Percentiles rank a stretch among this genome's conserved stretches.
These are phyloP conservation scores for Backusella australiensis DNA, from an alignment of 192 early-diverging fungal genomes.

Conservation along the genomic window DNA sequence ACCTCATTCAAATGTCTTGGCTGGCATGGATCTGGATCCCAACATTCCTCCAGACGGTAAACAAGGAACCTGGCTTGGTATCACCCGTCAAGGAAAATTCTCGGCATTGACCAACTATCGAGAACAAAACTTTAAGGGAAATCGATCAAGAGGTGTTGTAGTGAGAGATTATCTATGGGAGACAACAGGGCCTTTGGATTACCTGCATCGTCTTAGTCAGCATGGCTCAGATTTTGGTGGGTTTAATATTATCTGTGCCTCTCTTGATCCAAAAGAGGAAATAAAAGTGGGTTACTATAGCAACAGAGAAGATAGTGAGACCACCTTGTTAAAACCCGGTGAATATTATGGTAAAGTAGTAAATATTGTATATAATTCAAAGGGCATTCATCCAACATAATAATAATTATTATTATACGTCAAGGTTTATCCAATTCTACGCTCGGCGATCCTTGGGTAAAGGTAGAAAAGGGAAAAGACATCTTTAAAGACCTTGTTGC, in stretches of 20 bases:
- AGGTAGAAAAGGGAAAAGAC: slow-evolving; percentile 36
- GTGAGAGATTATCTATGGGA: slow-evolving; percentile 33
- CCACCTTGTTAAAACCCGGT: slow-evolving; percentile 14
- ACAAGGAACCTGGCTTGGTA: slow-evolving; percentile 49
- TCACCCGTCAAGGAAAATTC: slow-evolving; percentile 42
- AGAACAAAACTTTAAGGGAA: slow-evolving; percentile 33
- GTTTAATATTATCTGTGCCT: slow-evolving; percentile 37
- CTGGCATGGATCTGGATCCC: slow-evolving; percentile 41
- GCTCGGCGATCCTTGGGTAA: slow-evolving; percentile 40
- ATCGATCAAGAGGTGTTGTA: slow-evolving; percentile 41
- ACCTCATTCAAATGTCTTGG: slow-evolving; percentile 32
- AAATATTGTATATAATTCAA: no score
- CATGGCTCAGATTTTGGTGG: slow-evolving; percentile 41
- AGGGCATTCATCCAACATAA: background rate
- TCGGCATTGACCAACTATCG: slow-evolving; percentile 49
- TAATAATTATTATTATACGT: background rate
- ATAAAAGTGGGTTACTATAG: slow-evolving; percentile 28
- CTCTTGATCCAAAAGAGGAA: slow-evolving; percentile 26
- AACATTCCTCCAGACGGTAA: background rate
- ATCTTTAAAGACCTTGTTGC: slow-evolving; percentile 28
- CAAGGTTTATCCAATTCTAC: slow-evolving; percentile 47
- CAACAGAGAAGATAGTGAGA: slow-evolving; percentile 35
- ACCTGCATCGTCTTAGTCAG: slow-evolving; percentile 17
- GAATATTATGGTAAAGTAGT: slow-evolving; percentile 30
- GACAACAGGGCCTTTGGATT: slow-evolving; percentile 7